phyloP scores from a whole-genome alignment of 768 basidiomycete genomes.

The Amanita rimosa region DNA sequence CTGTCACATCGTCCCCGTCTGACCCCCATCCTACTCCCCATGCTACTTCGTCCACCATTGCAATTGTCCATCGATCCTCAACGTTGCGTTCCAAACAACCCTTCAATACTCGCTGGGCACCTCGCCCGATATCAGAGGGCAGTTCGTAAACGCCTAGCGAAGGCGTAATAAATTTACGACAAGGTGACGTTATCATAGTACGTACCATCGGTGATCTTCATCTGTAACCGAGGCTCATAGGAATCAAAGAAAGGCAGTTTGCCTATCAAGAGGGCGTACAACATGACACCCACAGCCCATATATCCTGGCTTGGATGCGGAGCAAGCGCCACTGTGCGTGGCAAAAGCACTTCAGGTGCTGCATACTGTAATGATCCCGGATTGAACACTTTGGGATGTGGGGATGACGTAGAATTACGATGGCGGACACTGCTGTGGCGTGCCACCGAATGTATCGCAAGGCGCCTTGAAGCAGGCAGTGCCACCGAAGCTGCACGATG shows the following conservation, averaged over 20 bases:
- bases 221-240: constrained; percentile 84
- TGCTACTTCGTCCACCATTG: constrained; percentile 66
- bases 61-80: constrained; percentile 64
- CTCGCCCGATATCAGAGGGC: constrained; percentile 43
- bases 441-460: constrained; percentile 22
- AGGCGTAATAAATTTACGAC: not conserved
- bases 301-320: constrained; percentile 79
- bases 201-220: constrained; percentile 82
- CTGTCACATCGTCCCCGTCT: constrained; percentile 33
- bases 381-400: constrained; percentile 20
- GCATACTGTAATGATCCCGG: constrained; percentile 89
- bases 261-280: constrained; percentile 78
- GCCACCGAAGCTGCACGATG: constrained; percentile 32
- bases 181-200: constrained; percentile 10
- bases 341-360: constrained; percentile 71
- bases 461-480: constrained; percentile 17
- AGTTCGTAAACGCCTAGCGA: constrained; percentile 50
- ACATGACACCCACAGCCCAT: constrained; percentile 90
- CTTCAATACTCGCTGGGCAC: constrained; percentile 55
- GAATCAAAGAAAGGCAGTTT: constrained; percentile 80
- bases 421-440: constrained; percentile 39
- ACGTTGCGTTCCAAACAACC: constrained; percentile 72
- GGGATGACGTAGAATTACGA: constrained; percentile 30
- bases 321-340: constrained; percentile 25
- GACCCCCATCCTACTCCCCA: constrained; percentile 70